These are phyloP conservation scores for Glycyrrhiza uralensis DNA, from an alignment of 306 rosid genomes.

Conservation along the genomic window DNA sequence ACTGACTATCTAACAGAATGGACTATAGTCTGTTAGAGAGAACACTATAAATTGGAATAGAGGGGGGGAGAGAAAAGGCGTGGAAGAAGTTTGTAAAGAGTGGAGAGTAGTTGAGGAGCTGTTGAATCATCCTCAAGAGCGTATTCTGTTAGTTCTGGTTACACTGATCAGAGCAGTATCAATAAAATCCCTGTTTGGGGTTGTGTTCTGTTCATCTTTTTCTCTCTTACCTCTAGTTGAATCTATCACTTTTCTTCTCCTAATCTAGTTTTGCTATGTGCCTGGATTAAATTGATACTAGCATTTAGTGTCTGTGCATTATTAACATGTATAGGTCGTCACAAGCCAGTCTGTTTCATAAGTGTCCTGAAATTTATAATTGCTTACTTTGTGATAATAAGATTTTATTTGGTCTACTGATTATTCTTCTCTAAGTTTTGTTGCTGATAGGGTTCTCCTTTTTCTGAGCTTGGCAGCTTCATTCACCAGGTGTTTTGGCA, in stretches of 20 bases:
- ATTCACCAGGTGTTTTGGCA: conserved; percentile 88
- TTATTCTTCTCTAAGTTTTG: conserved; percentile 9
- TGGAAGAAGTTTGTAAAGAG: no score
- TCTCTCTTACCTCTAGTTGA: no score
- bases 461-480: conserved; percentile 71
- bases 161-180: no score
- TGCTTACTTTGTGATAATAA: conserved; percentile 4
- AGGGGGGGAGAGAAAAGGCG: no score
- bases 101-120: no score
- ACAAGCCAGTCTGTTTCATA: neutral
- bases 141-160: no score
- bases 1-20: no score
- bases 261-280: neutral
- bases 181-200: no score
- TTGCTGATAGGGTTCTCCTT: conserved; percentile 29
- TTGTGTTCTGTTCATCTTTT: no score
- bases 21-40: no score
- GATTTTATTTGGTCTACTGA: neutral
- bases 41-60: no score
- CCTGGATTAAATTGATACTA: neutral
- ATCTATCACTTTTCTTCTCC: neutral
- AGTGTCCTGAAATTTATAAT: neutral
- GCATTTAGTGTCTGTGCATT: neutral
- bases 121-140: no score
- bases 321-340: neutral